These are phyloP conservation scores for Verticillium tricorpus DNA, from an alignment of 2,329 filamentous ascomycete genomes.

Conservation along the genomic window DNA sequence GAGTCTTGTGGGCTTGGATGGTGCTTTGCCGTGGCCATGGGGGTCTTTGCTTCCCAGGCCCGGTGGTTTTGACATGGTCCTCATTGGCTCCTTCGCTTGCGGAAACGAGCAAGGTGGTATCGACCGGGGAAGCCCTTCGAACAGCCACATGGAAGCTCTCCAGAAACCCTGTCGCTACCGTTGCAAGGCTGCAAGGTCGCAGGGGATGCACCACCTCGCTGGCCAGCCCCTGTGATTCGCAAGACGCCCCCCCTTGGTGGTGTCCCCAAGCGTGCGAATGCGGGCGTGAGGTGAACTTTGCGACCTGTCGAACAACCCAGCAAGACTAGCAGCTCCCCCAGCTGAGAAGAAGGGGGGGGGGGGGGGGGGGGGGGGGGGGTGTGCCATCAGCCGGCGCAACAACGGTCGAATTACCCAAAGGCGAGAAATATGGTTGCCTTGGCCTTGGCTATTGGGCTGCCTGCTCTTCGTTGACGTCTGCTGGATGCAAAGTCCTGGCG, in stretches of 20 bases:
- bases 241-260: neutral
- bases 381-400: neutral
- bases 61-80: neutral
- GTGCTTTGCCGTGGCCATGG: neutral
- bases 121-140: neutral
- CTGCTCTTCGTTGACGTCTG: neutral
- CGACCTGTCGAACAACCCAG: neutral
- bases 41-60: neutral
- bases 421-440: neutral
- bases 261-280: neutral
- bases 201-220: constrained; percentile 3
- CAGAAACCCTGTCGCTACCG: constrained; percentile 2
- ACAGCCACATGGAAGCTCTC: constrained; percentile 6
- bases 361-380: neutral
- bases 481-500: neutral
- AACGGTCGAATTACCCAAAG: neutral
- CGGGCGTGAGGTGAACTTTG: neutral
- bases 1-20: neutral
- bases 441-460: neutral
- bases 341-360: no score
- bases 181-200: neutral
- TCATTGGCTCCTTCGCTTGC: neutral
- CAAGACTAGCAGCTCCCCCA: neutral
- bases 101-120: neutral
- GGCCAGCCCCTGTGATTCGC: constrained; percentile 1